Base-by-base conservation (phyloP, 1,284 basidiomycete genomes). In the Taiwanofungus camphoratus region DNA sequence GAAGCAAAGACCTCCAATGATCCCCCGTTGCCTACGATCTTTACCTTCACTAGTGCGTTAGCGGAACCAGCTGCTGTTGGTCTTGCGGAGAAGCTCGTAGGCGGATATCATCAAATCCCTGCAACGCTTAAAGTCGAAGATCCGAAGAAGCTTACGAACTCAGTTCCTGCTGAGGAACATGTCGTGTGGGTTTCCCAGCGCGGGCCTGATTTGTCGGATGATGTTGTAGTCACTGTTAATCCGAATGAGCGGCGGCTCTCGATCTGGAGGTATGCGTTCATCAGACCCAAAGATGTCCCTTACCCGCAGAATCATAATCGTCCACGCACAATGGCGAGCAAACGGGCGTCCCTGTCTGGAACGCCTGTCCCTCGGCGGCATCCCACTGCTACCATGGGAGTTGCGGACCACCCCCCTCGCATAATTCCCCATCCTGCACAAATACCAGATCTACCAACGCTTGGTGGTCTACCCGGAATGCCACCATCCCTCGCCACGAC, bases 1-100 rank as follows among this genome's bases (percentile, higher is more conserved):
- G 87, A 89, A 45, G 76, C 78, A 5, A 76, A 77, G 41, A 59
- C 69, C 18, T 78, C 77, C 0, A 77, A 76, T 13, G 78, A 82
- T 31, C 67, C 76, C 9, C 68, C 78, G 0, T 69, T 91, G 18
- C 88, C 87, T 0, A 83, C 84, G 3, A 71, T 93, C 19, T 92
- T 87, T 62, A 79, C 83, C 7, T 68, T 93, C 39, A 79, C 79
- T 7, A 84, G 80, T 50, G 82, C 87, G 0, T 82, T 87, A 36
- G 75, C 85, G 1, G 91, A 94, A 61, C 71, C 87, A 39, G 75
- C 76, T 33, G 71, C 80, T 16, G 76, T 92, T 8, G 83, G 82
- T 8, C 57, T 81, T 24, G 78, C 82, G 1, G 59, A 64, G 4
- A 73, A 77, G 0, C 78, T 87, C 33, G 55, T 72, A 3, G 75